phyloP scores from a whole-genome alignment of 2,329 filamentous ascomycete genomes.

The Lachnellula occidentalis region DNA sequence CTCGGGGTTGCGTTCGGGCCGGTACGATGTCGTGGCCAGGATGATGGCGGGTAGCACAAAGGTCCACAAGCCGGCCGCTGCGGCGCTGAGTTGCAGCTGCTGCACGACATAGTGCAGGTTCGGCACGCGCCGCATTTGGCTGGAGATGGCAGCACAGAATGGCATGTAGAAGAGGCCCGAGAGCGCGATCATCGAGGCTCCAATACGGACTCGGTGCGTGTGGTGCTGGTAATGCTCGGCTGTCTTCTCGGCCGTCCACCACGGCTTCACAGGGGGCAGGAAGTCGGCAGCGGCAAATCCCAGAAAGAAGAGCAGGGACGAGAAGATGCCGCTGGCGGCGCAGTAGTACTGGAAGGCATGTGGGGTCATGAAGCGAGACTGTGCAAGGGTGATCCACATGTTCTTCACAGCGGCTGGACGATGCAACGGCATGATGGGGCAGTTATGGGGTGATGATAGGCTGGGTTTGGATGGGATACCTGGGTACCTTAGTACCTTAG shows the following conservation, averaged over 20 bases:
- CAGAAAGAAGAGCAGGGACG: too few species aligned
- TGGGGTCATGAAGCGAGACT: too few species aligned
- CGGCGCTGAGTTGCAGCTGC: conserved; percentile 16
- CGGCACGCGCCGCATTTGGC: conserved; percentile 23
- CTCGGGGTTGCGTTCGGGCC: conserved; percentile 18
- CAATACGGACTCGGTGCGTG: conserved; percentile 9
- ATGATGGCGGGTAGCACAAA: conserved; percentile 20
- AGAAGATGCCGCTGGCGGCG: too few species aligned
- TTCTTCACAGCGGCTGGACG: too few species aligned
- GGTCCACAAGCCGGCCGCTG: conserved; percentile 15
- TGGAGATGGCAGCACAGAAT: conserved; percentile 20
- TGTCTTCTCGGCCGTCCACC: conserved; percentile 19
- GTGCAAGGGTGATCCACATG: too few species aligned
- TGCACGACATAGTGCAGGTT: conserved; percentile 12
- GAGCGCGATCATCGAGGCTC: conserved; percentile 10
- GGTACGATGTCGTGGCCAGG: conserved; percentile 20
- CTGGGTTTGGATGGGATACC: too few species aligned
- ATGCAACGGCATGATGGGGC: too few species aligned
- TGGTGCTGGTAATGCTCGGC: conserved; percentile 17
- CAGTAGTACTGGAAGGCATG: too few species aligned
- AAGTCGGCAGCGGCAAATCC: too few species aligned
- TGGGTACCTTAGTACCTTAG: too few species aligned
- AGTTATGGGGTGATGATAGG: too few species aligned
- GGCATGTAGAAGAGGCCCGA: conserved; percentile 21
- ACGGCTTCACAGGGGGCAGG: too few species aligned